Evolutionary conservation across 2,329 filamentous ascomycete genomes (phyloP).

Genomic region (Apiospora hydei): DNA sequence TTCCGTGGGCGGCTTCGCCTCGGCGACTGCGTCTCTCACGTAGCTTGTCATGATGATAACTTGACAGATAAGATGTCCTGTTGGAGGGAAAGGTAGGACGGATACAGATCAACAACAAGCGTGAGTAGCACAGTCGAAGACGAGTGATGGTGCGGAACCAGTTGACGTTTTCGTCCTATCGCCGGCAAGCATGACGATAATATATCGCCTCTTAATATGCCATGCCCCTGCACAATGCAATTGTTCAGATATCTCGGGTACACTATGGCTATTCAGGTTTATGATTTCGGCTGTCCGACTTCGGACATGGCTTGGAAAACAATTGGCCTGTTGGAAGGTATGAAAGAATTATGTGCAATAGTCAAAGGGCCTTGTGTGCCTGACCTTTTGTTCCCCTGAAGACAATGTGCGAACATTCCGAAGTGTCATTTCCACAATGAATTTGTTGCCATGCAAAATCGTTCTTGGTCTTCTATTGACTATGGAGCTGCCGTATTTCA

Average conservation of each 20-base stretch:
- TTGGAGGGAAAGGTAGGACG: not conserved
- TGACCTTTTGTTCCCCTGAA: not conserved
- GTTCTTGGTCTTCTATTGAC: too few species aligned
- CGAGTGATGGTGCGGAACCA: not conserved
- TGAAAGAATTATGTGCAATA: not conserved
- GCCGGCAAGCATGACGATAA: not conserved
- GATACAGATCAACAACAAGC: not conserved
- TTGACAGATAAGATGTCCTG: not conserved
- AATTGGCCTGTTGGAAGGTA: not conserved
- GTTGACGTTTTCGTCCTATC: not conserved
- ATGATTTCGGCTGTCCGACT: not conserved
- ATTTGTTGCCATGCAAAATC: too few species aligned
- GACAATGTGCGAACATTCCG: too few species aligned
- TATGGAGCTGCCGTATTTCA: too few species aligned
- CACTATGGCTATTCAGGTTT: not conserved
- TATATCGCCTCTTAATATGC: not conserved
- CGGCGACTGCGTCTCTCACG: not conserved
- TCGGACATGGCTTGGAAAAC: not conserved
- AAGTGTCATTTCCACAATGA: too few species aligned
- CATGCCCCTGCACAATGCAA: not conserved
- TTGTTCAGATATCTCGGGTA: not conserved
- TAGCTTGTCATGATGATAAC: not conserved
- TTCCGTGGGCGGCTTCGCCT: not conserved
- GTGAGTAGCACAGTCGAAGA: not conserved
- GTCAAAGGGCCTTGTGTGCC: not conserved